Percentiles rank a stretch among this genome's conserved stretches.
Conservation (phyloP, 305 asterid species). For the Rubia peregrina region DNA sequence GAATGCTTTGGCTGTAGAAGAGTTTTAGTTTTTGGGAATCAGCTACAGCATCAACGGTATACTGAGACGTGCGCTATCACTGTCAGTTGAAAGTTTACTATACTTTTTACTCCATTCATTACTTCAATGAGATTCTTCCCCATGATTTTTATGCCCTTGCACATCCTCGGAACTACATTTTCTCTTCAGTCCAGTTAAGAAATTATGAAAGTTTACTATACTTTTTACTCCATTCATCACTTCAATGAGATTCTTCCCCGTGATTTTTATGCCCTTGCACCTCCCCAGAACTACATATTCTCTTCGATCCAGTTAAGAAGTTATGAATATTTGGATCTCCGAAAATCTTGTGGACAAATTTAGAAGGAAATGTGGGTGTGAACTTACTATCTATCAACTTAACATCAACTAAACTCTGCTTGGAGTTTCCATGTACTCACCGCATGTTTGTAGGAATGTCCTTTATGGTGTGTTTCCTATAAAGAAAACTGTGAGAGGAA, state of each 20-base stretch:
- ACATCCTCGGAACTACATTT: constrained; percentile 12
- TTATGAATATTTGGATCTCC: constrained; percentile 17
- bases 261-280: constrained; percentile 16
- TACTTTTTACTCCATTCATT: constrained; percentile 17
- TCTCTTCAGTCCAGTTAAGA: constrained; percentile 6
- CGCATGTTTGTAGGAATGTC: too few species aligned
- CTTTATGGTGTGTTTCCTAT: too few species aligned
- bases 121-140: neutral
- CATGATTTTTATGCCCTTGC: constrained; percentile 15
- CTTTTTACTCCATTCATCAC: constrained; percentile 8
- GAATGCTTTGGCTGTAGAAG: constrained; percentile 51
- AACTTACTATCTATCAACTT: too few species aligned
- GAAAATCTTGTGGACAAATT: constrained; percentile 35
- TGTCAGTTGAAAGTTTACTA: constrained; percentile 43
- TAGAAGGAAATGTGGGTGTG: constrained; percentile 58
- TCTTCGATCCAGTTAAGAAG: constrained; percentile 7
- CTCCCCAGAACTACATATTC: constrained; percentile 11
- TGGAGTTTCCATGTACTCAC: too few species aligned
- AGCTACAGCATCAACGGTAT: neutral
- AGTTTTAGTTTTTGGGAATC: constrained; percentile 23
- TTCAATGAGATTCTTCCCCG: neutral
- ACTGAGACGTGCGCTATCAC: constrained; percentile 12
- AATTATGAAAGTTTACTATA: constrained; percentile 24
- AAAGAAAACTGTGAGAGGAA: too few species aligned
- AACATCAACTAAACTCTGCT: too few species aligned